Evolutionary conservation across 352 stramenopile species (phyloP).

Genomic region (Globisporangium cylindrosporum): DNA sequence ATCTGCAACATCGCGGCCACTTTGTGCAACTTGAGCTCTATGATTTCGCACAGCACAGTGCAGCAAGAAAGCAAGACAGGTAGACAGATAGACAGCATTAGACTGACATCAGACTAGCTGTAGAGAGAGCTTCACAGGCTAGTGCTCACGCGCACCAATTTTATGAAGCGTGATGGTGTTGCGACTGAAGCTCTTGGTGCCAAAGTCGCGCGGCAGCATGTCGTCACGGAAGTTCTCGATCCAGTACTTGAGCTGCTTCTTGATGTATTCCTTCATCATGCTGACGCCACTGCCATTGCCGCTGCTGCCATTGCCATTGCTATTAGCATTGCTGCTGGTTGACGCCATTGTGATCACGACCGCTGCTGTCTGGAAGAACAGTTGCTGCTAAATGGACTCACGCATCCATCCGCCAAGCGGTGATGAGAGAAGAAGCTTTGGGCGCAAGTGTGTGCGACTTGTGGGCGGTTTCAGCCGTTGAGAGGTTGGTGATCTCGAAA

Average conservation of each 20-base stretch:
- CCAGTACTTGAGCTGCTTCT: constrained; percentile 64
- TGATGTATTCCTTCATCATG: constrained; percentile 76
- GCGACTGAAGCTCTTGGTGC: constrained; percentile 42
- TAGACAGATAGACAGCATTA: background rate
- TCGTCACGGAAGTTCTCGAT: constrained; percentile 58
- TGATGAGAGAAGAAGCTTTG: no score
- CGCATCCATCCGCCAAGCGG: no score
- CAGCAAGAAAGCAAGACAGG: background rate
- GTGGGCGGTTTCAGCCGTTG: constrained; percentile 1
- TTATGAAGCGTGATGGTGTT: constrained; percentile 45
- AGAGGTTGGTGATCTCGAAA: background rate
- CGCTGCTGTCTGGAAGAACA: background rate
- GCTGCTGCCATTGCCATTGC: constrained; percentile 8
- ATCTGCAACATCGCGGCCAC: constrained; percentile 44
- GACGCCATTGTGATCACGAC: background rate
- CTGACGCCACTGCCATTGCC: constrained; percentile 17
- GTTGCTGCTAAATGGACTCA: background rate
- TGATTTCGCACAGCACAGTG: background rate
- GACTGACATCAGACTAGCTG: background rate
- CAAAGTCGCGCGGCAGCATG: constrained; percentile 57
- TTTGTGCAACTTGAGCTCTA: constrained; percentile 69
- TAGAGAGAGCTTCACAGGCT: no score
- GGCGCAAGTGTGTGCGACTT: background rate
- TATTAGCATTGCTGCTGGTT: constrained; percentile 18
- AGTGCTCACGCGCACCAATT: constrained; percentile 25